Evolutionary conservation across 139 green algal genomes (phyloP), one percentile per base, ranked within the genome.

Genomic region (Chlorella sp.): DNA sequence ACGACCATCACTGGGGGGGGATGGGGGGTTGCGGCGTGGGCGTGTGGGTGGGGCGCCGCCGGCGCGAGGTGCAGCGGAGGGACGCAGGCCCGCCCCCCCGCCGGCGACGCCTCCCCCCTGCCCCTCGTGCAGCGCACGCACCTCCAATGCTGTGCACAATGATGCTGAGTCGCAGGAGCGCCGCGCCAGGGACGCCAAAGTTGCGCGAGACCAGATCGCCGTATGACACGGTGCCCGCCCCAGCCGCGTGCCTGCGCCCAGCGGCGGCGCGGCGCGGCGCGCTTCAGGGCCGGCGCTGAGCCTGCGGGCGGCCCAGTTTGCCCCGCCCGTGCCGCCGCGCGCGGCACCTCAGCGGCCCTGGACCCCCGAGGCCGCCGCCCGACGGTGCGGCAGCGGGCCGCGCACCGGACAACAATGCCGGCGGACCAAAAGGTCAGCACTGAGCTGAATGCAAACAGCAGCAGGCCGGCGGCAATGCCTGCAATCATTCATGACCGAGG

Each of bases 71-170:
- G 38, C 31, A 25, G 12, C 15, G 38, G 0, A 40, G n/a, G 42
- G 29, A 27, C 41, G 21, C 35, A 50, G 27, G 35, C 35, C 5
- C 9, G 15, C 4, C 19, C 35, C 19, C 35, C 36, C 61, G 50
- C 9, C 19, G 19, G 23, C 61, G 9, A 41, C 58, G 17, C 33
- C 38, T 50, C 56, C 17, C 58, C 38, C 70, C 67, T 75, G 23
- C 64, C 68, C 1, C 70, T 50, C 33, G 31, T 61, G 46, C 3
- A 60, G 29, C 2, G 60, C 31, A 45, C 58, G 55, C 63, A 12
- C 55, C 55, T 31, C 56, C 79, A 58, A 45, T 58, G 23, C 82
- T 74, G 35, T 85, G 80, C 11, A 71, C n/a, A 21, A 79, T 70
- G 58, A 85, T 85, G 41, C 64, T 41, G 38, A 46, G 17, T 38